A percentile compares a stretch with the other conserved stretches of the same genome.
Conservation (phyloP, 2,329 filamentous ascomycete species). For the Ceratocystis alfenasii region DNA sequence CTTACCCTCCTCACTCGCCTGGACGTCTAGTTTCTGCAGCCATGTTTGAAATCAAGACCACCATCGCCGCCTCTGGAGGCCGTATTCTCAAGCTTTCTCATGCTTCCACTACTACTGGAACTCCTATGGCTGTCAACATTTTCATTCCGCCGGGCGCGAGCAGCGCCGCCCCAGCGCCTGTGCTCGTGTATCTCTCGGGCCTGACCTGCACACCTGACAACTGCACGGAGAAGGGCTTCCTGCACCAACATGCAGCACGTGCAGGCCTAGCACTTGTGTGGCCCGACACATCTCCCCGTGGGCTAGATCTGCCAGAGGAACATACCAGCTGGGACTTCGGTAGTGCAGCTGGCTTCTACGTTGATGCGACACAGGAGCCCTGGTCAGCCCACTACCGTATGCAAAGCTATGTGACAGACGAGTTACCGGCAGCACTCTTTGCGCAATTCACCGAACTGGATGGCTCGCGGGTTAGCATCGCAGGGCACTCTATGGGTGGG, state of each 20-base stretch:
- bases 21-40: constrained; percentile 28
- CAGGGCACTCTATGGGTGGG: constrained; percentile 93
- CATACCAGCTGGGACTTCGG: constrained; percentile 88
- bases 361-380: constrained; percentile 67
- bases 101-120: constrained; percentile 63
- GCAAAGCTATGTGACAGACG: constrained; percentile 82
- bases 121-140: constrained; percentile 85
- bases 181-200: constrained; percentile 87
- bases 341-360: constrained; percentile 83
- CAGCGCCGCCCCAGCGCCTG: constrained; percentile 47
- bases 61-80: constrained; percentile 84
- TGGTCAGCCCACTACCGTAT: constrained; percentile 77
- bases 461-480: constrained; percentile 59
- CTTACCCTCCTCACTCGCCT: not conserved
- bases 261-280: constrained; percentile 86
- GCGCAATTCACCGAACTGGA: constrained; percentile 60
- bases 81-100: constrained; percentile 91
- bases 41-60: constrained; percentile 80
- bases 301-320: constrained; percentile 68
- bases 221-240: constrained; percentile 72
- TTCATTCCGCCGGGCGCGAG: constrained; percentile 69
- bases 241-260: constrained; percentile 68
- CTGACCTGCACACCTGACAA: constrained; percentile 91
- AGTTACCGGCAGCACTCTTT: constrained; percentile 73
- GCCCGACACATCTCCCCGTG: constrained; percentile 87